Conservation (phyloP, 805 yeast species). For the Candida lessepsii region DNA sequence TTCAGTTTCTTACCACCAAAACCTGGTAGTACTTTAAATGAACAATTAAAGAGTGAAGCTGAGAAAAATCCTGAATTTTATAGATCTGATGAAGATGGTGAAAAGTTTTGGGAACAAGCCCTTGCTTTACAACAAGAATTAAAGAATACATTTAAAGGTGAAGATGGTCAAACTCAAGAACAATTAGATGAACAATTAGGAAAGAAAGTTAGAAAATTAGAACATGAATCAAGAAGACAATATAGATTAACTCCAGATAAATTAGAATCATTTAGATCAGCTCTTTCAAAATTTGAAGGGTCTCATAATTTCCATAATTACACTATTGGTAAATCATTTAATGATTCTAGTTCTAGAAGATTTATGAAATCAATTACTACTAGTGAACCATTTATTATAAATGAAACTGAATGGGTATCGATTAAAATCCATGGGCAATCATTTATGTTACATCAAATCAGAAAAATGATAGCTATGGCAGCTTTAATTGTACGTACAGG, state of each 20-base stretch:
- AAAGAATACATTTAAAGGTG: not conserved
- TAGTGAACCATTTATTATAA: conserved; percentile 85
- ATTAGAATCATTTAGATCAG: conserved; percentile 59
- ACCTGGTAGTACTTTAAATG: conserved; percentile 65
- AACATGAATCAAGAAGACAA: conserved; percentile 63
- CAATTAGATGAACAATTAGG: not conserved
- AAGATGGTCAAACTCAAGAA: not conserved
- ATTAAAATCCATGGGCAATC: conserved; percentile 97
- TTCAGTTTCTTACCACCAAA: conserved; percentile 90
- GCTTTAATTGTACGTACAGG: conserved; percentile 82
- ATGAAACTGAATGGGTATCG: conserved; percentile 94
- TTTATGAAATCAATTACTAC: conserved; percentile 78
- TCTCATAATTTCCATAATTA: conserved; percentile 91
- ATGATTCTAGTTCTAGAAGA: conserved; percentile 82
- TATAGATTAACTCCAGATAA: conserved; percentile 67
- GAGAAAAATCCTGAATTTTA: conserved; percentile 56
- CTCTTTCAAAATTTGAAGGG: conserved; percentile 75
- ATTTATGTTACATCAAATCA: conserved; percentile 95
- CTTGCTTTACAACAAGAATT: conserved; percentile 24
- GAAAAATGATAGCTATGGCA: conserved; percentile 98
- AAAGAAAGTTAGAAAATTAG: conserved; percentile 58
- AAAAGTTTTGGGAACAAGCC: conserved; percentile 67
- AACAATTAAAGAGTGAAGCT: conserved; percentile 54
- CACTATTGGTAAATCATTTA: conserved; percentile 76
- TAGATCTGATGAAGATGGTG: conserved; percentile 66